Conservation (phyloP, 306 rosid genomes). For the Myrica gale region DNA sequence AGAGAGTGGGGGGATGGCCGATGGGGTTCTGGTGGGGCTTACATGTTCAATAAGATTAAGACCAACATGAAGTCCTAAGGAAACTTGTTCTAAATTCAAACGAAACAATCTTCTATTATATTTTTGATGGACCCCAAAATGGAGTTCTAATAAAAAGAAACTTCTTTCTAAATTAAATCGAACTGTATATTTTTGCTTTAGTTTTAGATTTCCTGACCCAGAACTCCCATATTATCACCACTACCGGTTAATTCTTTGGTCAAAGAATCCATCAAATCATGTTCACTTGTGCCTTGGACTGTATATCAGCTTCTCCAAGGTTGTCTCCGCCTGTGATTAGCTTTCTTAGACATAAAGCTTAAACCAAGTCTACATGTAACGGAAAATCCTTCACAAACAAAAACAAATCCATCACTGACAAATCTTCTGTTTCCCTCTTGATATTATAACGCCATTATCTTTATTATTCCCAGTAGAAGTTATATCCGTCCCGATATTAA, state of each 20-base stretch:
- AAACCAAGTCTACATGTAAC: slow-evolving; percentile 27
- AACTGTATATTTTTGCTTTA: neutral
- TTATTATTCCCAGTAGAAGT: slow-evolving; percentile 26
- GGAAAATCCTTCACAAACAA: slow-evolving; percentile 32
- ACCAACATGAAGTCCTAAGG: neutral
- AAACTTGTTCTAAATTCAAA: neutral
- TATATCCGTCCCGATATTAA: slow-evolving; percentile 51
- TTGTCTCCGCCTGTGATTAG: slow-evolving; percentile 54
- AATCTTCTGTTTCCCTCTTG: slow-evolving; percentile 26
- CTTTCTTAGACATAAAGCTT: slow-evolving; percentile 20
- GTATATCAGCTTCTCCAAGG: slow-evolving; percentile 41
- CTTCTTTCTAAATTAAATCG: neutral
- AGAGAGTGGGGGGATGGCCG: neutral
- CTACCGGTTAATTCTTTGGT: slow-evolving; percentile 25
- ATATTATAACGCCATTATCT: slow-evolving; percentile 28
- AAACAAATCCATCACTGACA: slow-evolving; percentile 40
- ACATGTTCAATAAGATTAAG: slow-evolving; percentile 4
- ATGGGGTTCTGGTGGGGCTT: neutral
- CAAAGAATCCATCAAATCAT: slow-evolving; percentile 37
- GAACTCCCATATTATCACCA: slow-evolving; percentile 9
- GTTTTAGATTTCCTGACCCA: neutral
- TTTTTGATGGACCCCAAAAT: neutral
- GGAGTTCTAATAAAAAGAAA: neutral
- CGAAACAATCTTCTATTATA: neutral
- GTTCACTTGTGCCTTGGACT: slow-evolving; percentile 29